phyloP scores from a whole-genome alignment of 2,329 filamentous ascomycete species.

The Diaporthe citri region DNA sequence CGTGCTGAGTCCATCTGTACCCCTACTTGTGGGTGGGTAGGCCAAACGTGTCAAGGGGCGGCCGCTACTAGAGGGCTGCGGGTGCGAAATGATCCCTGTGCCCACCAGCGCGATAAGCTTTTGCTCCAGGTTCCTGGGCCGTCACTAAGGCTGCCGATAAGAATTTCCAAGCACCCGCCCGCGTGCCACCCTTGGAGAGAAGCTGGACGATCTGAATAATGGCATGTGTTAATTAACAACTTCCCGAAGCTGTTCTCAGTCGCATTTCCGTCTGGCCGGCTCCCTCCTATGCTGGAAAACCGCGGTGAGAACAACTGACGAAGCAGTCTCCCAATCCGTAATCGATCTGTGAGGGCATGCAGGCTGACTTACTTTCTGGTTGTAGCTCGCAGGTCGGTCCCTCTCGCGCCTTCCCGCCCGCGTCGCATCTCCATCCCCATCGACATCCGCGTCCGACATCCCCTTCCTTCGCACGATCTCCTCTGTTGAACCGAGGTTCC shows the following conservation, averaged over 20 bases:
- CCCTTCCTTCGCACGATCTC: slow-evolving; percentile 12
- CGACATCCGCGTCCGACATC: slow-evolving; percentile 3
- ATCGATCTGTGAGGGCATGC: not conserved
- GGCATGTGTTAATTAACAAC: slow-evolving; percentile 30
- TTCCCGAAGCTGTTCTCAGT: not conserved
- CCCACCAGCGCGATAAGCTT: slow-evolving; percentile 25
- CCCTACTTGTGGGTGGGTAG: not conserved
- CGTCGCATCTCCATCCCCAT: slow-evolving; percentile 14
- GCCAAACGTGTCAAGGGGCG: not conserved
- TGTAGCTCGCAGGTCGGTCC: slow-evolving; percentile 18
- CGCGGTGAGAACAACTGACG: not conserved
- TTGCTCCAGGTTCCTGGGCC: slow-evolving; percentile 10
- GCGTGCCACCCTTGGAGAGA: slow-evolving; percentile 8
- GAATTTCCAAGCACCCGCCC: slow-evolving; percentile 30
- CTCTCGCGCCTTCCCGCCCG: slow-evolving; percentile 20
- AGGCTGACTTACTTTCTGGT: slow-evolving; percentile 12
- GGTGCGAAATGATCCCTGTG: slow-evolving; percentile 23
- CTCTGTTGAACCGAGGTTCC: not conserved
- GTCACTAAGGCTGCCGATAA: slow-evolving; percentile 18
- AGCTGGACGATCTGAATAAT: slow-evolving; percentile 21
- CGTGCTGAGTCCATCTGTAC: not conserved
- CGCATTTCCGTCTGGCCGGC: not conserved
- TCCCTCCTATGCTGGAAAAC: not conserved
- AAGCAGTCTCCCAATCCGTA: not conserved
- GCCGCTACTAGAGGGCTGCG: not conserved